Percentiles rank a stretch among this genome's conserved stretches.
Conservation (phyloP, 306 rosid genomes). For the Fragaria vesca region DNA sequence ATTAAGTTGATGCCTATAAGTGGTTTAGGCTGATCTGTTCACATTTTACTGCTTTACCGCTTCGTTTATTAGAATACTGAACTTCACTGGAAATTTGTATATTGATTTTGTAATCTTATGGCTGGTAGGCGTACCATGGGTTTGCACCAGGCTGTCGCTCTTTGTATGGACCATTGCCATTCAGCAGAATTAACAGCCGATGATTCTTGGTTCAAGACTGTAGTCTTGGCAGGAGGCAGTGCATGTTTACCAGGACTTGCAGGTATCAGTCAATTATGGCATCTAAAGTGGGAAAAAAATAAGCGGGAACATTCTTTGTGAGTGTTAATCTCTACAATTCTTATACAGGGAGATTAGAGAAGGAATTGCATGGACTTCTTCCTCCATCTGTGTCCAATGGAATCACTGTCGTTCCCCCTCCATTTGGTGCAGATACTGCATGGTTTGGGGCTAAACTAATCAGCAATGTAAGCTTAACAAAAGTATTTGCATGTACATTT, state of each 20-base stretch:
- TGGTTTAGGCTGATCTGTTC: not conserved
- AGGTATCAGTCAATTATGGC: conserved; percentile 43
- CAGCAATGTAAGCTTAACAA: conserved; percentile 61
- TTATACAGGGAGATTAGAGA: conserved; percentile 66
- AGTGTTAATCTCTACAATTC: conserved; percentile 11
- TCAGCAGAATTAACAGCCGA: conserved; percentile 60
- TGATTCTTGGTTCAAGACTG: conserved; percentile 73
- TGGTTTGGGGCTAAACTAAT: conserved; percentile 90
- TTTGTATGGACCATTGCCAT: conserved; percentile 79
- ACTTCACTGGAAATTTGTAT: not conserved
- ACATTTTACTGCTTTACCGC: not conserved
- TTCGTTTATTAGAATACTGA: not conserved
- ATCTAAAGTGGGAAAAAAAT: conserved; percentile 11
- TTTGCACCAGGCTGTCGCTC: conserved; percentile 86
- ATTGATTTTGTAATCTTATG: not conserved
- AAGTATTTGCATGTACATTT: not conserved
- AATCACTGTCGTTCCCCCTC: conserved; percentile 71
- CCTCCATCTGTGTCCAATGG: conserved; percentile 55
- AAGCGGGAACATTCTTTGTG: not conserved
- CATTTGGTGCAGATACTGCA: conserved; percentile 70
- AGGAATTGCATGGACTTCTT: conserved; percentile 59
- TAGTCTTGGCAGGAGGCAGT: conserved; percentile 76
- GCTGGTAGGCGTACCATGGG: conserved; percentile 71
- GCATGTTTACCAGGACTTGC: conserved; percentile 91
- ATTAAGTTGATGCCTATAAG: not conserved